Evolutionary conservation across 495 filamentous ascomycete genomes (phyloP), one percentile per base, ranked within the genome.

Genomic region (Aspergillus saccharolyticus): DNA sequence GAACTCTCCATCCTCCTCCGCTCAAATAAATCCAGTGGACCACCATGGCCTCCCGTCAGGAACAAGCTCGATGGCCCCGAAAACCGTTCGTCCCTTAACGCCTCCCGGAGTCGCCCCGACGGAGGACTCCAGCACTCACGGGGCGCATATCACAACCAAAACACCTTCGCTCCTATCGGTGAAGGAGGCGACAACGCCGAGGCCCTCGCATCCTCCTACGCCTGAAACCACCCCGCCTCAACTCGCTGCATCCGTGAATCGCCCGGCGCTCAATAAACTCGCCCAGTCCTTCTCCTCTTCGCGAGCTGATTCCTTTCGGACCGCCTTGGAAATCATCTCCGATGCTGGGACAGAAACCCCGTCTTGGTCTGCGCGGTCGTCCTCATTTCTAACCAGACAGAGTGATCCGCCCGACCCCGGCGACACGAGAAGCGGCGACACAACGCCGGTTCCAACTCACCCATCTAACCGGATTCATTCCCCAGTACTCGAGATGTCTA

Each of bases 221-320:
- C 86, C 87, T 6, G 87, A 91, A 65, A 80, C 83, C 21, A 89
- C 87, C 18, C 88, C 87, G 54, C 87, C 89, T 42, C 80, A 79
- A 52, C 74, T 70, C 54, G 64, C 71, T 18, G 66, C 72, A 10
- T 69, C 72, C 12, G 82, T 72, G 52, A 65, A 44, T 33, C 63
- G 78, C 42, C 75, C 75, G 15, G 78, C 78, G 8, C 57, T 71
- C 21, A 64, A 61, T 44, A 64, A 68, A 12, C 63, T 67, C 20
- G 63, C 66, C 12, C 65, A 72, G 44, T 58, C 67, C 6, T 73
- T 76, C 5, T 70, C 65, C 15, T 78, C 78, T 3, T 78, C 86
- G 44, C 81, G 84, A 17, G 77, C 84, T 19, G 85, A 90, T 25
- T 91, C 88, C 3, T 92, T 90, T 62, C 83, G 76, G 56, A 92